These are phyloP conservation scores for Sclerospora graminicola DNA, from an alignment of 352 stramenopile genomes.

Conservation along the genomic window DNA sequence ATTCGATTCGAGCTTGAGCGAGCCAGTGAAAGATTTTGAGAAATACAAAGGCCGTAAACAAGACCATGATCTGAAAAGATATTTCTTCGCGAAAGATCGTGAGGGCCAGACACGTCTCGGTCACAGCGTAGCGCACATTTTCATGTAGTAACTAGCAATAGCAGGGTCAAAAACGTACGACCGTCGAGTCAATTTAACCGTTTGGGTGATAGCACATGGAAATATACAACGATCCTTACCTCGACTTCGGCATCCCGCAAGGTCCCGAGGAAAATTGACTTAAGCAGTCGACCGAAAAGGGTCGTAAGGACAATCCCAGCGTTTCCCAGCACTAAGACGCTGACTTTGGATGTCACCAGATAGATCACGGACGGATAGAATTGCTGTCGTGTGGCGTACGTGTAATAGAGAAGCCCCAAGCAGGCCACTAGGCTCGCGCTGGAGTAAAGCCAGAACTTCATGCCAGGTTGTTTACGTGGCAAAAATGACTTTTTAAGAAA, in stretches of 20 bases:
- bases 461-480: constrained; percentile 19
- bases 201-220: no score
- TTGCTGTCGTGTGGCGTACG: constrained; percentile 89
- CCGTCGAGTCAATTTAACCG: no score
- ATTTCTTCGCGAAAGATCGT: constrained; percentile 98
- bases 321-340: constrained; percentile 94
- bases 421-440: constrained; percentile 76
- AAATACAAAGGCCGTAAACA: constrained; percentile 95
- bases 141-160: constrained; percentile 86
- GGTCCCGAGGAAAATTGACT: constrained; percentile 79
- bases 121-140: constrained; percentile 96
- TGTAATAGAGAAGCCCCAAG: constrained; percentile 85
- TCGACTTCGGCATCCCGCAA: constrained; percentile 79
- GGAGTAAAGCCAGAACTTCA: constrained; percentile 88
- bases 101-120: constrained; percentile 97
- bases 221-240: constrained; percentile 17
- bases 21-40: constrained; percentile 93
- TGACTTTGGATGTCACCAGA: constrained; percentile 94
- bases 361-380: constrained; percentile 98
- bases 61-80: constrained; percentile 87
- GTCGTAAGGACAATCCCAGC: constrained; percentile 87
- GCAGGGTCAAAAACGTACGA: constrained; percentile 1
- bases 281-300: constrained; percentile 59
- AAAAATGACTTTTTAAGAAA: no score
- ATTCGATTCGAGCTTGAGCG: constrained; percentile 83